A percentile compares a stretch with the other conserved stretches of the same genome.
phyloP scores from a whole-genome alignment of 768 basidiomycete genomes.

The Tulasnella sp. region DNA sequence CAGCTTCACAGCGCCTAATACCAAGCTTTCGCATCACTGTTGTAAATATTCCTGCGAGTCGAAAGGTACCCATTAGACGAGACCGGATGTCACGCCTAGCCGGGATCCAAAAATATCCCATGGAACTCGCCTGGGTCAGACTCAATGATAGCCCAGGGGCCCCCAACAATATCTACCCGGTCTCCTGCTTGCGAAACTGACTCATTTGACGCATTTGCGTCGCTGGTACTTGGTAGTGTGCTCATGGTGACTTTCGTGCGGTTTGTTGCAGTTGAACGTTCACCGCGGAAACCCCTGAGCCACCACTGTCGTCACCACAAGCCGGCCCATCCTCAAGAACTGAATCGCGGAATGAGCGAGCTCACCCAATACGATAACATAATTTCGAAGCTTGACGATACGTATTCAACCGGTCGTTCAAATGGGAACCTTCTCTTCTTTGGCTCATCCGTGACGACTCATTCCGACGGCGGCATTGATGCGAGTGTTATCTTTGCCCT shows the following conservation, averaged over 20 bases:
- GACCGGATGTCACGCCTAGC: neutral
- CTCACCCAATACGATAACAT: neutral
- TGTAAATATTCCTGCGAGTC: slow-evolving; percentile 51
- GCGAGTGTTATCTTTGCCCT: slow-evolving; percentile 43
- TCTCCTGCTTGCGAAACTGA: neutral
- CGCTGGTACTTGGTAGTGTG: neutral
- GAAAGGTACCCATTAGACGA: neutral
- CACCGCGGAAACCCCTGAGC: neutral
- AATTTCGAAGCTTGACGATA: slow-evolving; percentile 17
- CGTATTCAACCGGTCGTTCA: slow-evolving; percentile 41
- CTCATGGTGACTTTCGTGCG: neutral
- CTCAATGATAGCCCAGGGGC: slow-evolving; percentile 60
- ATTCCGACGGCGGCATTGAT: slow-evolving; percentile 59
- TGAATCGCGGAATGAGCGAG: neutral
- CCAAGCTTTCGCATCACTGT: slow-evolving; percentile 53
- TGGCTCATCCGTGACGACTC: slow-evolving; percentile 61
- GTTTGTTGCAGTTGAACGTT: neutral
- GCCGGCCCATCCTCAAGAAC: neutral
- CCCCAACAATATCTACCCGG: slow-evolving; percentile 52
- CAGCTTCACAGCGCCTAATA: slow-evolving; percentile 49
- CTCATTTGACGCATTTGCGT: neutral
- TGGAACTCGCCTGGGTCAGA: slow-evolving; percentile 40
- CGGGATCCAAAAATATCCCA: neutral
- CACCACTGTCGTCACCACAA: neutral
- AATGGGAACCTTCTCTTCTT: slow-evolving; percentile 73